These are phyloP conservation scores for Trypanosoma congolense DNA, from an alignment of 208 protist genomes.

Conservation along the genomic window DNA sequence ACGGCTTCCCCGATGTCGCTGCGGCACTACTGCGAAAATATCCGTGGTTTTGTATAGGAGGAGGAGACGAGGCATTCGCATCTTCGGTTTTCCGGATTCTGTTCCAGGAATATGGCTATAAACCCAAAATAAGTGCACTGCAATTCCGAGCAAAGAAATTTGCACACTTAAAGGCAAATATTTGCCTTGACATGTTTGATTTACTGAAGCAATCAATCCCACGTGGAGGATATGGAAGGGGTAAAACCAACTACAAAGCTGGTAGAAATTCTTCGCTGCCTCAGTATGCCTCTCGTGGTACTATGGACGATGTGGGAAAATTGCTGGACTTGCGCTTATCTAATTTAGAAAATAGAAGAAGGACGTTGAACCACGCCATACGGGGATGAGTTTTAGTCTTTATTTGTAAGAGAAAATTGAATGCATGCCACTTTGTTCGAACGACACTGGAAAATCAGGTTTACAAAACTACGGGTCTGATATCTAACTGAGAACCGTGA, in stretches of 20 bases:
- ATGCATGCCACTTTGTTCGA: too few species aligned
- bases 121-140: slow-evolving; percentile 2
- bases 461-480: too few species aligned
- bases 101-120: slow-evolving; percentile 7
- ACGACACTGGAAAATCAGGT: too few species aligned
- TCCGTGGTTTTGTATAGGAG: slow-evolving; percentile 11
- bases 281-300: neutral
- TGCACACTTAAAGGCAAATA: slow-evolving; percentile 8
- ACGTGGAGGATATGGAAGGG: neutral
- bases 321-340: too few species aligned
- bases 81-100: neutral
- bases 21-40: slow-evolving; percentile 1
- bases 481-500: too few species aligned
- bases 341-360: too few species aligned
- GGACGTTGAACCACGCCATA: too few species aligned
- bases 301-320: neutral
- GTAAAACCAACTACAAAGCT: neutral
- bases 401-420: too few species aligned
- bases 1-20: neutral
- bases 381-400: too few species aligned
- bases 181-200: slow-evolving; percentile 12
- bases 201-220: neutral
- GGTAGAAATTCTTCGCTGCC: neutral
- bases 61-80: neutral
- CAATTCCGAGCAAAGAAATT: slow-evolving; percentile 3